A percentile compares a stretch with the other conserved stretches of the same genome.
phyloP scores from a whole-genome alignment of 2,329 filamentous ascomycete species.

The Fusarium albidum region DNA sequence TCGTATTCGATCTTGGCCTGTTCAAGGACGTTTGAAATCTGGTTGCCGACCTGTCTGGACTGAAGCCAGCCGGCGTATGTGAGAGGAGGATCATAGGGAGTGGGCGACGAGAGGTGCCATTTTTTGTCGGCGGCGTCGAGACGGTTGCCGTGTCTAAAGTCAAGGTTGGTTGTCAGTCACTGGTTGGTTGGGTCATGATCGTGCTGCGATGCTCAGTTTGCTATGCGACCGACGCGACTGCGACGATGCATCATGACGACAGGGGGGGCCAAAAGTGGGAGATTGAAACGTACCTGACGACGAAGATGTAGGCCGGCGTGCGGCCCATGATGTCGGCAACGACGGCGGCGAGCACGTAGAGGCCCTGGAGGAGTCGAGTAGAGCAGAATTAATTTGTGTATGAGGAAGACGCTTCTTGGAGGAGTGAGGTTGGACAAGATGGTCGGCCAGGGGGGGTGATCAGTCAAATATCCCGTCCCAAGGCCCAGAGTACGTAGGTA shows the following conservation, averaged over 20 bases:
- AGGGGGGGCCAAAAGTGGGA: slow-evolving; percentile 24
- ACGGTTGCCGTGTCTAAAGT: slow-evolving; percentile 81
- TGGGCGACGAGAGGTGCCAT: slow-evolving; percentile 93
- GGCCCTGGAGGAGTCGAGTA: slow-evolving; percentile 3
- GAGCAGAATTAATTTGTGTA: slow-evolving; percentile 5
- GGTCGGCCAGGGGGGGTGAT: slow-evolving; percentile 26
- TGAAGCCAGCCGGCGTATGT: slow-evolving; percentile 96
- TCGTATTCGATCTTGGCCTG: slow-evolving; percentile 59
- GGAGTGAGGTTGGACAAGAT: slow-evolving; percentile 28
- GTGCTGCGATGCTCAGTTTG: slow-evolving; percentile 3
- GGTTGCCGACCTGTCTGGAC: slow-evolving; percentile 79
- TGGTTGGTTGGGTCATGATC: background rate
- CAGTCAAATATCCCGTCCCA: slow-evolving; percentile 31
- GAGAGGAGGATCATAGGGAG: slow-evolving; percentile 93
- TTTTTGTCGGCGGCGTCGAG: slow-evolving; percentile 94
- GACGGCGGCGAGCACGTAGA: slow-evolving; percentile 8
- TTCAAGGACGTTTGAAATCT: slow-evolving; percentile 78
- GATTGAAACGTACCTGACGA: slow-evolving; percentile 49
- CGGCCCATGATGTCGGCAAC: slow-evolving; percentile 47
- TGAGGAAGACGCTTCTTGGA: slow-evolving; percentile 16
- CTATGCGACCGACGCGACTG: slow-evolving; percentile 31
- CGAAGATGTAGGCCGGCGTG: slow-evolving; percentile 54
- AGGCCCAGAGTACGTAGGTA: slow-evolving; percentile 7
- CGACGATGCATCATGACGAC: slow-evolving; percentile 35
- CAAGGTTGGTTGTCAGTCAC: slow-evolving; percentile 17